Evolutionary conservation across 1,284 basidiomycete genomes (phyloP), one percentile per base, ranked within the genome.

Genomic region (Erythrobasidium hasegawianum): DNA sequence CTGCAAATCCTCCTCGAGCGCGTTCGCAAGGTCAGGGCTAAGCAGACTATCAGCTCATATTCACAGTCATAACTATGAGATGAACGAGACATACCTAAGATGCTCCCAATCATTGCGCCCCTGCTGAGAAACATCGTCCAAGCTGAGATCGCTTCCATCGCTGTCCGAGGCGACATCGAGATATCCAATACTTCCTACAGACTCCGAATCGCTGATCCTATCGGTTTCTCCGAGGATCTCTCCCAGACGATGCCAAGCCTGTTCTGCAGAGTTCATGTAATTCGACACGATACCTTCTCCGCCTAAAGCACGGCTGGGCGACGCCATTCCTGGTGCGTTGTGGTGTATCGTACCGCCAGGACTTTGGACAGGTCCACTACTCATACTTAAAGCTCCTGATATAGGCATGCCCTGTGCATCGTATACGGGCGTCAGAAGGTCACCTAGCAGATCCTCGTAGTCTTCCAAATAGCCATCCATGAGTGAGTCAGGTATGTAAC

Each of bases 401-500:
- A 64, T 33, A n/a, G 68, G 68, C 49, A 66, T 50, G 22, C 67
- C 67, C n/a, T 66, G 60, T 22, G 50, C 49, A 22, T 72, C 72
- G 39, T 69, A 69, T 18, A 27, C 54, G 14, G 67, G 62, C 20
- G 61, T 66, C 67, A 82, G 80, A n/a, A 82, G 78, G 61, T 82
- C 81, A 10, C 76, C 77, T 2, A 82, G 74, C 16, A 82, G 77
- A 66, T 81, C 80, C 66, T 82, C 81, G 72, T 82, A 82, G 71
- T 81, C 80, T 72, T 81, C 80, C 65, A 81, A 72, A 76, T 81
- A 82, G 45, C 79, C 80, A 43, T 82, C 80, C 49, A 80, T 79
- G 59, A 81, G 77, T 26, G 79, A 78, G 68, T 81, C 80, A 0
- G 80, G 79, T 54, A 81, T 80, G 71, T 81, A 82, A 7, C 78